These are phyloP conservation scores for Neurospora sp. DNA, from an alignment of 2,329 filamentous ascomycete species.

Conservation along the genomic window DNA sequence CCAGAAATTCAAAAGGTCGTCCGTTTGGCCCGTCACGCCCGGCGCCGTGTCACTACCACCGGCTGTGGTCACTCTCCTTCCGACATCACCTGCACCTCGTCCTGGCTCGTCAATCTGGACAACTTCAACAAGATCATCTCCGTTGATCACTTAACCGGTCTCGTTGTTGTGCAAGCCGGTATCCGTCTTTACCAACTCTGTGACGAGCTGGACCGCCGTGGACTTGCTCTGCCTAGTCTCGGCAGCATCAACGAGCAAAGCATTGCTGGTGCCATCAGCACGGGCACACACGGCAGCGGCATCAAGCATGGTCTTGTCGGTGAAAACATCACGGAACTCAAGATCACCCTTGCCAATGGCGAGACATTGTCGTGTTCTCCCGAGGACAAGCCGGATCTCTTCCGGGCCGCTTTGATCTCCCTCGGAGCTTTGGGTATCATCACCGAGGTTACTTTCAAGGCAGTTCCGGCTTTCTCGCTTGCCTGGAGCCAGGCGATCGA, in stretches of 20 bases:
- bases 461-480: conserved; percentile 73
- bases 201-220: conserved; percentile 60
- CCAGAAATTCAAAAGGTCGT: conserved; percentile 77
- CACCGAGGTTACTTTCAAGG: conserved; percentile 76
- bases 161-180: conserved; percentile 76
- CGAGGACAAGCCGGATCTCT: conserved; percentile 62
- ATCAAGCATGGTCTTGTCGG: conserved; percentile 76
- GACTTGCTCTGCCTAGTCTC: conserved; percentile 80
- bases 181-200: conserved; percentile 73
- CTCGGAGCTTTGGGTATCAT: conserved; percentile 88
- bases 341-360: conserved; percentile 75
- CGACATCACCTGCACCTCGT: conserved; percentile 83
- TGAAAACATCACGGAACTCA: conserved; percentile 63
- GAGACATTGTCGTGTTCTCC: conserved; percentile 61
- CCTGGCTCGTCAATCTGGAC: conserved; percentile 93
- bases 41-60: conserved; percentile 74
- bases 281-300: conserved; percentile 87
- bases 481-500: conserved; percentile 77
- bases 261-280: conserved; percentile 84
- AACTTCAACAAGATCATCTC: conserved; percentile 63
- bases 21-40: conserved; percentile 68
- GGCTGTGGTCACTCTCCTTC: conserved; percentile 89
- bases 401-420: conserved; percentile 78
- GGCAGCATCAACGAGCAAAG: conserved; percentile 95
- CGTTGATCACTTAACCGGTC: conserved; percentile 54